phyloP scores from a whole-genome alignment of 2,329 filamentous ascomycete genomes.

The Hypoxylon sp. region DNA sequence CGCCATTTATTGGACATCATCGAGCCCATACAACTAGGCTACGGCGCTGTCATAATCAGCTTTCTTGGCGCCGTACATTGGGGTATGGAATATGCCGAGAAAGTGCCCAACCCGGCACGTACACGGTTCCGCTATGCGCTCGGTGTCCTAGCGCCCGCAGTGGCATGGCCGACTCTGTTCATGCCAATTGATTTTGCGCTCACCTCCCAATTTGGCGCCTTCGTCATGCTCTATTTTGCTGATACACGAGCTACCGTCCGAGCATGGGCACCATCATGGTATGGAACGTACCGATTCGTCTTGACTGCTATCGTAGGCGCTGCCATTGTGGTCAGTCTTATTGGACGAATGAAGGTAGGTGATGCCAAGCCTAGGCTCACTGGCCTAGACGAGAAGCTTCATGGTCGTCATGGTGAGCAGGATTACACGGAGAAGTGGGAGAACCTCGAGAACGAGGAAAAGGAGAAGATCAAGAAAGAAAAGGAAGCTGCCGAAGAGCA shows the following conservation, averaged over 20 bases:
- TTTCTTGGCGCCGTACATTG: constrained; percentile 94
- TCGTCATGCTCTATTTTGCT: constrained; percentile 85
- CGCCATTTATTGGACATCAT: constrained; percentile 75
- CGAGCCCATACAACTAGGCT: constrained; percentile 89
- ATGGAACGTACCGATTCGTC: constrained; percentile 88
- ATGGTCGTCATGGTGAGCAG: constrained; percentile 46
- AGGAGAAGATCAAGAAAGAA: constrained; percentile 46
- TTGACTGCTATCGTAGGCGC: constrained; percentile 88
- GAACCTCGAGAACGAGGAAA: constrained; percentile 49
- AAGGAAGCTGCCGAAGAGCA: constrained; percentile 43
- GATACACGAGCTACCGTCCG: constrained; percentile 76
- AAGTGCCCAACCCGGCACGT: constrained; percentile 65
- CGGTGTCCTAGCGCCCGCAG: constrained; percentile 78
- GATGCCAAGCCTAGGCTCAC: constrained; percentile 48
- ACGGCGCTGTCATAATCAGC: constrained; percentile 90
- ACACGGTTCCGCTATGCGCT: constrained; percentile 85
- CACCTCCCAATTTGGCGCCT: constrained; percentile 85
- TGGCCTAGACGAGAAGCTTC: constrained; percentile 52
- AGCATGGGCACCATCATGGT: constrained; percentile 88
- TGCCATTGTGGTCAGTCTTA: constrained; percentile 80
- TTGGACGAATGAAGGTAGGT: constrained; percentile 81
- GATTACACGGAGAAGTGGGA: constrained; percentile 56
- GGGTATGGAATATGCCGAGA: constrained; percentile 86
- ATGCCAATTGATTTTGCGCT: constrained; percentile 86
- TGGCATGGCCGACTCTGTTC: constrained; percentile 90